Conservation (phyloP, 2,329 filamentous ascomycete genomes). For the Fusarium marasasianum region DNA sequence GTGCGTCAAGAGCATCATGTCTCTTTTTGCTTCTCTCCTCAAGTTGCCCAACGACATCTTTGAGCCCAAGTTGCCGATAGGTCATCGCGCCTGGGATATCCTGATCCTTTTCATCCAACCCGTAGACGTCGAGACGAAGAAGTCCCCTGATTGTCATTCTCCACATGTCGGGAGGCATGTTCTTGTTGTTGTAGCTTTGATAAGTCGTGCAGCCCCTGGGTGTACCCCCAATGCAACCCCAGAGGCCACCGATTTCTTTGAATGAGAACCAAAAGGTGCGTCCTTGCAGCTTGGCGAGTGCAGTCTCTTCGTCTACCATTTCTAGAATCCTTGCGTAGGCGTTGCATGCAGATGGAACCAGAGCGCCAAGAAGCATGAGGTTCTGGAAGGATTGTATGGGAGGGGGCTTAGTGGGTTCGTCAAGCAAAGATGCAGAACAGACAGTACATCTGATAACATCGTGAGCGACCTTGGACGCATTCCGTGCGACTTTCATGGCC, state of each 20-base stretch:
- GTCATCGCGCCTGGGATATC: constrained; percentile 16
- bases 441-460: constrained; percentile 60
- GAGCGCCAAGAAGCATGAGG: constrained; percentile 66
- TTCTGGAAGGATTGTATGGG: constrained; percentile 65
- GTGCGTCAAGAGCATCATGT: constrained; percentile 60
- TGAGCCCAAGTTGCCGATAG: constrained; percentile 58
- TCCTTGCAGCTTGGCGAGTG: constrained; percentile 53
- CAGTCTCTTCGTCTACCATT: constrained; percentile 63
- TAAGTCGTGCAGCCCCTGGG: constrained; percentile 41
- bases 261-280: constrained; percentile 58
- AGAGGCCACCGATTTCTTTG: constrained; percentile 59
- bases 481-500: constrained; percentile 59
- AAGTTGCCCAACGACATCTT: constrained; percentile 63
- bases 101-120: constrained; percentile 47
- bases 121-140: constrained; percentile 67
- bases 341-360: constrained; percentile 66
- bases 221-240: constrained; percentile 49
- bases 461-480: constrained; percentile 60
- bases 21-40: constrained; percentile 60
- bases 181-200: constrained; percentile 51
- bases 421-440: constrained; percentile 55
- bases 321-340: constrained; percentile 65
- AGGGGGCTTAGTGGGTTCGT: constrained; percentile 48
- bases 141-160: constrained; percentile 62
- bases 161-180: constrained; percentile 65